Base-by-base conservation (phyloP, 768 basidiomycete genomes). In the Calvatia gigantea region DNA sequence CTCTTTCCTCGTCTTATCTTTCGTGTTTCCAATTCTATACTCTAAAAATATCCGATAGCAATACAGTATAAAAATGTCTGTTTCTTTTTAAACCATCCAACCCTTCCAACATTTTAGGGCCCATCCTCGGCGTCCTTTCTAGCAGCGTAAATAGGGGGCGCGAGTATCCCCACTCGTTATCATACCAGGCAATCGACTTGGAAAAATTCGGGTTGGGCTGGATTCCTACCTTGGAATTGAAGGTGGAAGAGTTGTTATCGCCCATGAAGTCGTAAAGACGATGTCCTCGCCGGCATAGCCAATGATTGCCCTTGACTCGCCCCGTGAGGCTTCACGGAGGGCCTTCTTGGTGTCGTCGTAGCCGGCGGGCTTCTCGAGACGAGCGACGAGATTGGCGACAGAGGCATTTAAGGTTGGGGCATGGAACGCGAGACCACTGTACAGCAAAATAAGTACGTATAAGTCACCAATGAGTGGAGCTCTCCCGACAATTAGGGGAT, bases 161-260 rank as follows among this genome's bases (percentile, higher is more conserved):
- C 43, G 93, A 95, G 86, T 97, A 98, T 17, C 93, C 88, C 87
- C 87, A 92, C 75, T 94, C 90, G 73, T 93, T 94, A 75, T 92
- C 90, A 79, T 92, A 95, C 94, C 95, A 97, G 38, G 90, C 70
- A 69, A 98, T 87, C 66, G 97, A 84, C 84, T 98, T 98, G 80
- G 98, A 89, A 66, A 98, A 98, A 76, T 87, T 87, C 59, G 76
- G 66, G 86, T 89, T 97, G 69, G 98, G 85, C 69, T 86, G 81
- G 70, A 98, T 98, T 64, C 96, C 96, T 42, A 91, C 96, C 59
- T 74, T 75, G 64, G 94, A 94, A 67, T 98, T 96, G 71, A 98
- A 98, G 80, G 94, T 91, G 58, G 86, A 91, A 58, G 92, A 94
- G 55, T 81, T 77, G 57, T 74, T 70, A 74, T 85, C 71, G 64